Conservation (phyloP, 257 asterid species). For the Scutellaria galericulata region DNA sequence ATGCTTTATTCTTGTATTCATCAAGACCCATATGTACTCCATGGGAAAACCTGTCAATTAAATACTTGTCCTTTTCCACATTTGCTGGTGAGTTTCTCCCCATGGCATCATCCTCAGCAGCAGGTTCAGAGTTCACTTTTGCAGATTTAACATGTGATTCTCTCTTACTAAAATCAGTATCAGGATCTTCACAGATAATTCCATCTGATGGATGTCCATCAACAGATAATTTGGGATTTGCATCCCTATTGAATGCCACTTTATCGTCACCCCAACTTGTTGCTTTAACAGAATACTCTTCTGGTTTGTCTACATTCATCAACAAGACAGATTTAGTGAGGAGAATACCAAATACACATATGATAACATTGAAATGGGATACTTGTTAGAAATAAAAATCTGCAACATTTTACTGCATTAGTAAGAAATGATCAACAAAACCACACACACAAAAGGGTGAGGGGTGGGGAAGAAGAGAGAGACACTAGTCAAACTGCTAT, state of each 20-base stretch:
- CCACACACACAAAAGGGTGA: background rate
- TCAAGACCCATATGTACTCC: slow-evolving; percentile 72
- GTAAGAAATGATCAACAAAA: background rate
- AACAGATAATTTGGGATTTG: slow-evolving; percentile 36
- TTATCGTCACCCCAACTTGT: slow-evolving; percentile 53
- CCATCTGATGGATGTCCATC: slow-evolving; percentile 40
- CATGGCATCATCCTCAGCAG: slow-evolving; percentile 42
- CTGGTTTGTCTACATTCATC: slow-evolving; percentile 52
- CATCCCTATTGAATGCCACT: slow-evolving; percentile 36
- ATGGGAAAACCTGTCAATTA: slow-evolving; percentile 48
- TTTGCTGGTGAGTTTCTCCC: slow-evolving; percentile 39
- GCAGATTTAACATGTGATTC: slow-evolving; percentile 35
- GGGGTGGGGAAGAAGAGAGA: background rate
- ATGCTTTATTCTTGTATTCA: slow-evolving; percentile 80
- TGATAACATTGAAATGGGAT: background rate
- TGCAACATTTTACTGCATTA: no score
- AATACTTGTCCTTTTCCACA: slow-evolving; percentile 48
- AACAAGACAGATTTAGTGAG: slow-evolving; percentile 32
- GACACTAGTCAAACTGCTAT: slow-evolving; percentile 1
- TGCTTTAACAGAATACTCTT: slow-evolving; percentile 48
- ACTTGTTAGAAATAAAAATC: background rate
- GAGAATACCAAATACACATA: slow-evolving; percentile 15
- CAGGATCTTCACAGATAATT: slow-evolving; percentile 38
- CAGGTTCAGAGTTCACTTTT: slow-evolving; percentile 34
- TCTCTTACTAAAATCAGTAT: slow-evolving; percentile 37